These are phyloP conservation scores for Begonia fuchsioides DNA, from an alignment of 306 rosid genomes.

Conservation along the genomic window DNA sequence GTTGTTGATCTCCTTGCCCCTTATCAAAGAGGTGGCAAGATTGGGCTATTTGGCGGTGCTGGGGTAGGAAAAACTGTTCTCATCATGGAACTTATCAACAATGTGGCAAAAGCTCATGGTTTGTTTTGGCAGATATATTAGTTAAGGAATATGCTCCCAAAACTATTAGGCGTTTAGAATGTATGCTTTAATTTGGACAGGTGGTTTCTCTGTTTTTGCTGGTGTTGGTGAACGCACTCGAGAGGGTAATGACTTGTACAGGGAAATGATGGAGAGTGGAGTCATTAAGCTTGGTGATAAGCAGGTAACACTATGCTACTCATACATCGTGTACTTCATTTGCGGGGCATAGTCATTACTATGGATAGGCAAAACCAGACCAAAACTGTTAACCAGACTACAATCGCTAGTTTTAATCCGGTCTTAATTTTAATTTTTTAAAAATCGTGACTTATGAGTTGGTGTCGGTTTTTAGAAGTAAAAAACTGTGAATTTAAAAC, in stretches of 20 bases:
- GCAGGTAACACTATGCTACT: constrained; percentile 35
- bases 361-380: too few species aligned
- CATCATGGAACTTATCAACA: constrained; percentile 91
- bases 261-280: constrained; percentile 96
- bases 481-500: too few species aligned
- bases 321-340: not conserved
- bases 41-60: constrained; percentile 94
- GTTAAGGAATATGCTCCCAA: too few species aligned
- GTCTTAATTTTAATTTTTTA: too few species aligned
- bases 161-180: not conserved
- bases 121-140: not conserved
- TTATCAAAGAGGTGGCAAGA: constrained; percentile 93
- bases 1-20: constrained; percentile 92
- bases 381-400: too few species aligned
- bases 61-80: constrained; percentile 95
- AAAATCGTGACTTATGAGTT: too few species aligned
- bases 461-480: too few species aligned
- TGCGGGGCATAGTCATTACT: not conserved
- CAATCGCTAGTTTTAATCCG: too few species aligned
- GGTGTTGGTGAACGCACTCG: constrained; percentile 79
- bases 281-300: constrained; percentile 87
- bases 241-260: constrained; percentile 89
- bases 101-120: constrained; percentile 91
- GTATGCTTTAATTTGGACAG: not conserved
- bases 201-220: constrained; percentile 8